These are phyloP conservation scores for Candida ovalis DNA, from an alignment of 805 yeast species.

Conservation along the genomic window DNA sequence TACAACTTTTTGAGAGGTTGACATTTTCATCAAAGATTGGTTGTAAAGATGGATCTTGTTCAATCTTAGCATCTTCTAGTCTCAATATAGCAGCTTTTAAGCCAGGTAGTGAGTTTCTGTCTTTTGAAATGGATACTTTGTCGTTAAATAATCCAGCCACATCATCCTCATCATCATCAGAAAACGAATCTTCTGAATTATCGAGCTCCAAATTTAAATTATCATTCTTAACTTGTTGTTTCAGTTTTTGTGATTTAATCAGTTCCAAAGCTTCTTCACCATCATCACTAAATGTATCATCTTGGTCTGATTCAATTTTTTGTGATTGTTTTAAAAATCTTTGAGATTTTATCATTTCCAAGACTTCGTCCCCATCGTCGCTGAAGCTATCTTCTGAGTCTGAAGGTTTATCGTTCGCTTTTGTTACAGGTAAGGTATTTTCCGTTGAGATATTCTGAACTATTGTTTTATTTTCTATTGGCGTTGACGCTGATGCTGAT, in stretches of 20 bases:
- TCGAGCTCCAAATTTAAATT: too few relatives aligned
- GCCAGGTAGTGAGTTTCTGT: not conserved
- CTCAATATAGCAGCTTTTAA: not conserved
- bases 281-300: constrained; percentile 1
- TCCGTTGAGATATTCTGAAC: not conserved
- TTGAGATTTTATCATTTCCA: constrained; percentile 8
- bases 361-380: constrained; percentile 27
- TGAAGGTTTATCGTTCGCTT: not conserved
- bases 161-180: constrained; percentile 4
- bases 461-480: too few relatives aligned
- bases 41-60: constrained; percentile 13
- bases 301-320: not conserved
- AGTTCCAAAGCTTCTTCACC: constrained; percentile 1
- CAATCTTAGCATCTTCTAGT: constrained; percentile 10
- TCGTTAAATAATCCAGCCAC: not conserved
- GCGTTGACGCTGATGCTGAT: not conserved
- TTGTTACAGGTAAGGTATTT: too few relatives aligned
- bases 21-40: constrained; percentile 9
- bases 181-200: constrained; percentile 5
- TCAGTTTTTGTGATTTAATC: not conserved
- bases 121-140: too few relatives aligned
- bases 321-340: not conserved
- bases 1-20: constrained; percentile 39
- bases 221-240: not conserved
- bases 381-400: constrained; percentile 21